phyloP scores from a whole-genome alignment of 129 eudicot genomes.

The Flaveria sonorensis region DNA sequence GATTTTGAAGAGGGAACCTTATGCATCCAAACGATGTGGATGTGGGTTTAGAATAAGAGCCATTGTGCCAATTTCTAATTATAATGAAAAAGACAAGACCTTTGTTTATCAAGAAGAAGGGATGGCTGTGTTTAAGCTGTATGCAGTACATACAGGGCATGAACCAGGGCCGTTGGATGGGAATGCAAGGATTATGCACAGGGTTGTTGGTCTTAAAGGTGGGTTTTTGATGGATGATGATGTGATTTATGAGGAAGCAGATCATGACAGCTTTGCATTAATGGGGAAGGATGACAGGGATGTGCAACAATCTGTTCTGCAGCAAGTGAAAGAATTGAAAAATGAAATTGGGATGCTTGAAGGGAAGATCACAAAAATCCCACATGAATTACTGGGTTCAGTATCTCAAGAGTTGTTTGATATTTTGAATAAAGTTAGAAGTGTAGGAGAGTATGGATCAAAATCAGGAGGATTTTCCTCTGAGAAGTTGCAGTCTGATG shows the following conservation, averaged over 20 bases:
- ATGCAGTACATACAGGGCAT: conserved; percentile 95
- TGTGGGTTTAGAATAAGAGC: conserved; percentile 89
- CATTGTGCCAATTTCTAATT: conserved; percentile 82
- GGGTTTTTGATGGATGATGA: conserved; percentile 38
- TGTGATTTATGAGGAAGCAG: conserved; percentile 47
- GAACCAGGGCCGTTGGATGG: conserved; percentile 97
- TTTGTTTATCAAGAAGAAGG: conserved; percentile 97
- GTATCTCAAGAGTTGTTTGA: conserved; percentile 75
- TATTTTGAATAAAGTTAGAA: conserved; percentile 61
- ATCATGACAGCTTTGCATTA: conserved; percentile 16
- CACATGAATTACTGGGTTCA: conserved; percentile 52
- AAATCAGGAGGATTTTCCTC: conserved; percentile 45
- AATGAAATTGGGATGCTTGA: conserved; percentile 60
- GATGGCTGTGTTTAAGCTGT: conserved; percentile 83
- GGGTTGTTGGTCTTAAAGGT: conserved; percentile 83
- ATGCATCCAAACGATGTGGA: conserved; percentile 36
- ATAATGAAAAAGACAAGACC: conserved; percentile 91
- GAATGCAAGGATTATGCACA: conserved; percentile 58
- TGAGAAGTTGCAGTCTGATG: conserved; percentile 11
- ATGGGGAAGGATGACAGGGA: conserved; percentile 13
- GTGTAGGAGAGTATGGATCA: conserved; percentile 57
- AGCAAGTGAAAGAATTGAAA: conserved; percentile 25
- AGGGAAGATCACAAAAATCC: conserved; percentile 58
- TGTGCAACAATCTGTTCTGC: conserved; percentile 9
- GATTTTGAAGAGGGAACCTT: conserved; percentile 17